Evolutionary conservation across 1,139 yeast species (phyloP), one percentile per base, ranked within the genome.

Genomic region (Pichia sp.): DNA sequence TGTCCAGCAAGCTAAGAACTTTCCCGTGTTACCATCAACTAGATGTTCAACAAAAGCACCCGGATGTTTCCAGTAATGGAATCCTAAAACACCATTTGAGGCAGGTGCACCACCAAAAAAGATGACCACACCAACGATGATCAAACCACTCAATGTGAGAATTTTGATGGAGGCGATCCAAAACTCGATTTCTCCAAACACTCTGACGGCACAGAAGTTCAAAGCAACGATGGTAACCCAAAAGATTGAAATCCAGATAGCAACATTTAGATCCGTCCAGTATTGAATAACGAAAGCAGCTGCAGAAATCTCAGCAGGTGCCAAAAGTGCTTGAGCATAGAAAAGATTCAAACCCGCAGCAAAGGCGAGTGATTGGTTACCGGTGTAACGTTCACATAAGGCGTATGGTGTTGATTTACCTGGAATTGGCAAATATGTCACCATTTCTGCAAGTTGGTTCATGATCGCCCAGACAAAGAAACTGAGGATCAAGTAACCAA

Each of bases 371-470:
- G 60, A 51, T 33, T 44, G 48, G 38, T 54, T 53, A 36, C 56
- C 56, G 10, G 55, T 53, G 40, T 53, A 56, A 34, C 60, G 46
- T 28, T 46, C 52, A 42, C 54, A 49, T 8, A 56, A 40, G 64
- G 56, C 58, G 42, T 49, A 50, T 28, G 54, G 49, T 18, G 59
- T 54, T 4, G 53, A 47, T 39, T 49, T 44, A 36, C 59, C 60
- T 9, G 54, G 49, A 11, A 47, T 27, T 3, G 85, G 85, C 35
- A 76, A 56, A 42, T 66, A 75, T 11, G 78, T 65, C n/a, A 76
- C 73, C 81, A 77, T 76, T 53, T 77, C 85, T 17, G 76, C 81
- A 41, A 77, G 58, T 56, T 66, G 64, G 48, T 73, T 74, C 75
- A 75, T 74, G 34, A 77, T 71, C 29, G 66, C 62, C 62, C 67